phyloP scores from a whole-genome alignment of 2,329 filamentous ascomycete species.

The Colletotrichum sp. region DNA sequence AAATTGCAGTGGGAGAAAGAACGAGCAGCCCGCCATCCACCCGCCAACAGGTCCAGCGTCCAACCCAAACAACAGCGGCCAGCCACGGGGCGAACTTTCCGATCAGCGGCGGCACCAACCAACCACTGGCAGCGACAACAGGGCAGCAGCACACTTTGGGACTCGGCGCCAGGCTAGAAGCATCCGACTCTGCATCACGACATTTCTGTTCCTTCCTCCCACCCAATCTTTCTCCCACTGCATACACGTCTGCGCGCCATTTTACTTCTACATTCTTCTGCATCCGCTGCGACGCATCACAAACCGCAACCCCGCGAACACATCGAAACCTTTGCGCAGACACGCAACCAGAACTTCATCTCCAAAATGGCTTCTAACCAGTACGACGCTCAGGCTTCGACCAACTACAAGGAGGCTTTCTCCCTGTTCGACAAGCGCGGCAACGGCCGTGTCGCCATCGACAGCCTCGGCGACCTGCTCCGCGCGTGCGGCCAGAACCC shows the following conservation, averaged over 20 bases:
- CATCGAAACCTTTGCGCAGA: not conserved
- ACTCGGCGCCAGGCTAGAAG: not conserved
- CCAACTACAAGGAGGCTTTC: slow-evolving; percentile 99
- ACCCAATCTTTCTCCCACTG: not conserved
- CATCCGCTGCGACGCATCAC: too few species aligned
- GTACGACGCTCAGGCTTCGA: slow-evolving; percentile 69
- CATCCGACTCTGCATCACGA: slow-evolving; percentile 5
- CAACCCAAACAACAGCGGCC: slow-evolving; percentile 9
- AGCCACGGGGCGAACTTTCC: not conserved
- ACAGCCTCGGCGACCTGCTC: slow-evolving; percentile 89
- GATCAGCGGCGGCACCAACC: not conserved
- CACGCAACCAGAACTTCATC: not conserved
- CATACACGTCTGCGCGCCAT: not conserved
- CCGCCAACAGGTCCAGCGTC: slow-evolving; percentile 20
- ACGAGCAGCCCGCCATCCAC: slow-evolving; percentile 8
- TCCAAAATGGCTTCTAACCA: slow-evolving; percentile 56
- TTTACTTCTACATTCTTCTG: not conserved
- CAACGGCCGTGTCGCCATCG: slow-evolving; percentile 86
- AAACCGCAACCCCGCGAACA: not conserved
- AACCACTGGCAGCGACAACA: not conserved
- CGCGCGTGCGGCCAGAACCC: slow-evolving; percentile 98
- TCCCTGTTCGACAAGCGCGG: slow-evolving; percentile 99
- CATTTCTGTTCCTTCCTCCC: not conserved
- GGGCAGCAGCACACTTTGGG: not conserved
- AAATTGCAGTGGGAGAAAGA: not conserved